Percentiles rank a stretch among this genome's conserved stretches.
Conservation (phyloP, 768 basidiomycete genomes). For the Leccinum imitatum region DNA sequence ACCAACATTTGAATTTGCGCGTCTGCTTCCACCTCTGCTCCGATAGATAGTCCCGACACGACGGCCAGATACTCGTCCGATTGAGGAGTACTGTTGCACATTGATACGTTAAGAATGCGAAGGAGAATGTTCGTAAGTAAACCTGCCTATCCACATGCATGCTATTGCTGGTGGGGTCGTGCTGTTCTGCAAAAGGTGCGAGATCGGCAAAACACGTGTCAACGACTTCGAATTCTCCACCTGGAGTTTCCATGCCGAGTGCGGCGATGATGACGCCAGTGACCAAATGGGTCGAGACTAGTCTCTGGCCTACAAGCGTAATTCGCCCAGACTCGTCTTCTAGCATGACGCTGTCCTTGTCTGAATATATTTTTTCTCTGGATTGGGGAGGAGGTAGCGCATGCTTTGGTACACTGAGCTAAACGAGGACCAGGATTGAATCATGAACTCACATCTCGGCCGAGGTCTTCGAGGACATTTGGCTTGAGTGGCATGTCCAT, state of each 20-base stretch:
- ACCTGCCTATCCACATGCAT: slow-evolving; percentile 73
- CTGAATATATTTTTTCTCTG: slow-evolving; percentile 69
- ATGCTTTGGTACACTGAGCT: slow-evolving; percentile 50
- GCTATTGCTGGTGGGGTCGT: slow-evolving; percentile 27
- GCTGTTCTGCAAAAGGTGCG: slow-evolving; percentile 49
- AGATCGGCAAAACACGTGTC: slow-evolving; percentile 86
- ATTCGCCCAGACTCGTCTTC: slow-evolving; percentile 98
- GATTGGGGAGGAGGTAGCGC: slow-evolving; percentile 86
- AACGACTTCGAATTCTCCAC: slow-evolving; percentile 91
- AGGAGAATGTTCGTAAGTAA: slow-evolving; percentile 1
- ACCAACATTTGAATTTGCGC: slow-evolving; percentile 82
- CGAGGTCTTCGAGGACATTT: slow-evolving; percentile 95
- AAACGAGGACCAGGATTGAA: slow-evolving; percentile 6
- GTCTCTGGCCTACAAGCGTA: slow-evolving; percentile 72
- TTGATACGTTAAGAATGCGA: slow-evolving; percentile 12
- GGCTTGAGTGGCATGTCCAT: slow-evolving; percentile 99
- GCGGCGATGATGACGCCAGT: slow-evolving; percentile 92
- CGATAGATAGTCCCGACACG: slow-evolving; percentile 83
- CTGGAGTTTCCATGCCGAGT: slow-evolving; percentile 84
- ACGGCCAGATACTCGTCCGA: slow-evolving; percentile 80
- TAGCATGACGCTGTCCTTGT: slow-evolving; percentile 79
- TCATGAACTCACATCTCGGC: slow-evolving; percentile 71
- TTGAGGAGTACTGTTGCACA: slow-evolving; percentile 17
- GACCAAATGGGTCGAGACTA: slow-evolving; percentile 65
- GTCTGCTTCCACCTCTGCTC: slow-evolving; percentile 58